Evolutionary conservation across 2,329 filamentous ascomycete species (phyloP), one percentile per base, ranked within the genome.

Genomic region (Chrysosporium queenslandicum): DNA sequence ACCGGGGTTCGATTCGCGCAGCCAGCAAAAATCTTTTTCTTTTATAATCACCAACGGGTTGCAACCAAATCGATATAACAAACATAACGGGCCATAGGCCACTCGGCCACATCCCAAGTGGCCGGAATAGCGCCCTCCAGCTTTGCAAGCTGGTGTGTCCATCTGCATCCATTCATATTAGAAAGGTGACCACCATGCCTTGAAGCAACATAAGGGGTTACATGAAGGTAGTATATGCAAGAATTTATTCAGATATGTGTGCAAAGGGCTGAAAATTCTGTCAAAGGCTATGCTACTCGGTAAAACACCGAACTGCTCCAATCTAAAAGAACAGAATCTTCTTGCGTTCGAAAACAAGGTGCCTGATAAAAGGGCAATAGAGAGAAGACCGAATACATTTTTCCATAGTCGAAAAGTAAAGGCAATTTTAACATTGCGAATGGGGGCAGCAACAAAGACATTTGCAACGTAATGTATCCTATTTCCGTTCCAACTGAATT

Each of bases 241-340:
- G 18, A 32, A 30, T n/a, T n/a, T n/a, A n/a, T n/a, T n/a, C n/a
- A n/a, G n/a, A n/a, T n/a, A n/a, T n/a, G 34, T 21, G 39, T 16
- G 23, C 23, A 16, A 37, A 34, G 27, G 36, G 32, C 21, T 39
- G 21, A 39, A 39, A 18, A 48, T 16, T 29, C 47, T 32, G 37
- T 50, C 47, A 50, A 50, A 34, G 47, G 47, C 47, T 50, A 50
- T 50, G 47, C 47, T 50, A 42, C 39, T 41, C 25, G 29, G 47
- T 23, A 32, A 50, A 50, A 25, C 18, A 14, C 23, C 4, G 9
- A 32, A 41, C 9, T 4, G 27, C 37, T 50, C 27, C 47, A 49
- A 49, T 40, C 34, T 40, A 40, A 49, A 29, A 40, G 16, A 14
- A 30, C 21, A 30, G 23, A 18, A 46, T 7, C 18, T 11, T 46